Conservation (phyloP, 2,329 filamentous ascomycete genomes). For the Fusarium citri region DNA sequence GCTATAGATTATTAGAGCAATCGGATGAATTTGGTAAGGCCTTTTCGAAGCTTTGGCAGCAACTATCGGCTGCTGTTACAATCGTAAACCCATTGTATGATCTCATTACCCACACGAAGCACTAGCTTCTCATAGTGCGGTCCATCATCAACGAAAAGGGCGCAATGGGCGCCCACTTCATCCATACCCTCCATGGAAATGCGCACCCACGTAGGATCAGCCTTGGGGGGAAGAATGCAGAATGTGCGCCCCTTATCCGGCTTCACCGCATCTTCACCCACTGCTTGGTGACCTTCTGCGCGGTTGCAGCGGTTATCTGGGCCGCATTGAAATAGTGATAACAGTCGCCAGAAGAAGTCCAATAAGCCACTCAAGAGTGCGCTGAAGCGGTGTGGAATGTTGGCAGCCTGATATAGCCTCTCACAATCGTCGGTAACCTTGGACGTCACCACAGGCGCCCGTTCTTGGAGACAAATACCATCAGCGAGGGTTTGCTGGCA, state of each 20-base stretch:
- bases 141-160: not conserved
- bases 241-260: conserved; percentile 2
- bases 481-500: not conserved
- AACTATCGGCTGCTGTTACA: not conserved
- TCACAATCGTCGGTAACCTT: not conserved
- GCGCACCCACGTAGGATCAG: not conserved
- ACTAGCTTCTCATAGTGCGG: not conserved
- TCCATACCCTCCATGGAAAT: not conserved
- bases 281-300: not conserved
- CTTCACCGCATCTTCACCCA: not conserved
- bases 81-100: not conserved
- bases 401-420: not conserved
- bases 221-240: not conserved
- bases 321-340: not conserved
- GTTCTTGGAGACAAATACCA: not conserved
- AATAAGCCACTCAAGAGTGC: not conserved
- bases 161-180: not conserved
- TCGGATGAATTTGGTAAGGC: not conserved
- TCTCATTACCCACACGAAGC: not conserved
- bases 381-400: not conserved
- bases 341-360: not conserved
- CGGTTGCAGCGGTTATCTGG: not conserved
- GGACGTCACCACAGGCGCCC: not conserved
- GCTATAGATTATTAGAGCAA: not conserved
- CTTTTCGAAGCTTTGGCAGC: not conserved